Base-by-base conservation (phyloP, 352 stramenopile genomes). In the Aphanomyces stellatus region DNA sequence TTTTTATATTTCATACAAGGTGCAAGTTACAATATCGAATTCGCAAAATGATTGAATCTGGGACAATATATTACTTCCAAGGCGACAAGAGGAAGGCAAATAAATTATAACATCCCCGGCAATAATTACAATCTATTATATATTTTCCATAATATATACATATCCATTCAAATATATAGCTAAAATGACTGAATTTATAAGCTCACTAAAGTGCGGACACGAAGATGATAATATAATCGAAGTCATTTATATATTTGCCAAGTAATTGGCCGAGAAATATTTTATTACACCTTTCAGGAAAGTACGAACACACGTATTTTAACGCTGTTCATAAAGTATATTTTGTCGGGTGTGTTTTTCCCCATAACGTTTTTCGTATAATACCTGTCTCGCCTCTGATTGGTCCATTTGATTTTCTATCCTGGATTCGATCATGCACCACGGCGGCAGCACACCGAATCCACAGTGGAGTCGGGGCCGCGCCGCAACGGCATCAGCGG, bases 331-430 rank as follows among this genome's bases (percentile, higher is more conserved):
- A 17, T 8, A 17, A 8, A 8, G 8, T 43, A 43, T 17, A 43
- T 17, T 17, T 43, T 8, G 8, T 43, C 17, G 17, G 17, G 17
- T 17, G 37, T 43, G 37, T 43, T 8, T 8, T 17, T 17, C 37
- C 8, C 8, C 17, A 17, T 43, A 43, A 43, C 37, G 37, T 43
- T 17, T 43, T 43, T 8, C 37, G 37, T 43, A 43, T 43, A 43
- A 43, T 43, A 43, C 37, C 37, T 43, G 8, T 17, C 17, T 43
- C 17, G 37, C n/a, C 17, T 43, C 8, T 43, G 37, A 43, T 51
- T 61, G 31, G 15, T 61, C 31, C 25, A 30, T 19, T 42, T 34
- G 28, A 48, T 63, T 49, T 43, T 24, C 55, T 27, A 63, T 63
- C 24, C 55, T 11, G 48, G 24, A 31, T 37, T 22, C 8, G 8